Evolutionary conservation across 2,329 filamentous ascomycete genomes (phyloP).

Genomic region (Fusarium sp.): DNA sequence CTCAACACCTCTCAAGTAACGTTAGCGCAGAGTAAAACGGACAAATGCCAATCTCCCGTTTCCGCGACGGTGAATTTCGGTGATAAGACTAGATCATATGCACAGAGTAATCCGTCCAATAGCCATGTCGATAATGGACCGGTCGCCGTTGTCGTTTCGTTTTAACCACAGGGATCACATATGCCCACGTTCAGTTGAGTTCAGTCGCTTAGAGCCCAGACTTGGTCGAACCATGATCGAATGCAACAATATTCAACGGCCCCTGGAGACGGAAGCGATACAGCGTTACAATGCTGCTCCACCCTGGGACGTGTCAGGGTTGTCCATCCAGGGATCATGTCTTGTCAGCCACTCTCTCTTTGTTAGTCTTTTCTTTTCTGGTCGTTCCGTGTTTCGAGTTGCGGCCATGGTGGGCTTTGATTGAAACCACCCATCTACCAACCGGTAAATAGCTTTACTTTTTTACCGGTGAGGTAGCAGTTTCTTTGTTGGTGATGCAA

Average conservation of each 20-base stretch:
- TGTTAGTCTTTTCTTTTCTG: slow-evolving; percentile 25
- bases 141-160: slow-evolving; percentile 15
- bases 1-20: too few relatives aligned
- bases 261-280: slow-evolving; percentile 11
- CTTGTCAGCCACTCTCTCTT: slow-evolving; percentile 1
- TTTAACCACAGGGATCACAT: slow-evolving; percentile 7
- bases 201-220: slow-evolving; percentile 9
- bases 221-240: slow-evolving; percentile 13
- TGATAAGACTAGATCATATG: too few relatives aligned
- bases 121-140: slow-evolving; percentile 7
- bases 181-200: slow-evolving; percentile 1
- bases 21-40: background rate
- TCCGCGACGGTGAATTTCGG: background rate
- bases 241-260: slow-evolving; percentile 12
- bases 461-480: slow-evolving; percentile 23
- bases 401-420: slow-evolving; percentile 29
- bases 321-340: slow-evolving; percentile 3
- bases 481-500: background rate
- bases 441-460: slow-evolving; percentile 11
- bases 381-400: slow-evolving; percentile 40
- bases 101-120: background rate
- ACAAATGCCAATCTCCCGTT: background rate
- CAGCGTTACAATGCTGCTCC: slow-evolving; percentile 11
- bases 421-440: slow-evolving; percentile 24
- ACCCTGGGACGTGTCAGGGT: background rate